Evolutionary conservation across 2,329 filamentous ascomycete genomes (phyloP), one percentile per base, ranked within the genome.

Genomic region (Bipolaris oryzae): DNA sequence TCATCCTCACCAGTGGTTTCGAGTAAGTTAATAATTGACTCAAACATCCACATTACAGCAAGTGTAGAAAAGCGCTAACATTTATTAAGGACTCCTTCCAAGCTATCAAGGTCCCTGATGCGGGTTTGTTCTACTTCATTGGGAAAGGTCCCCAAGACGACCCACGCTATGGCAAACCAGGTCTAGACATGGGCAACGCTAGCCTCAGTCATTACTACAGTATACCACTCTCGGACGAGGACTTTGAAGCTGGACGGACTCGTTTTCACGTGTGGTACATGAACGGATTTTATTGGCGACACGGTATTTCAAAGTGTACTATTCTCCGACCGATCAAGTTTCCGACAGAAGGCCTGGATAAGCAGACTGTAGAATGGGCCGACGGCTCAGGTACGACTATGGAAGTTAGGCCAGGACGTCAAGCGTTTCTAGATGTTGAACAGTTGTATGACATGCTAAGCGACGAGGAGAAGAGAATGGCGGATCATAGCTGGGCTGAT

Each of bases 361-460:
- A 43, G n/a, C 50, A 53, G 10, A 53, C 35, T 7, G 50, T 48
- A 15, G 43, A 48, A 25, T 53, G 50, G 50, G 50, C 43, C 33
- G 35, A 53, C 20, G 20, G 23, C 35, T 48, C 25, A 3, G 43
- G 37, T 20, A 25, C 18, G 15, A 53, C 33, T 23, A 48, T 53
- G 25, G 43, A 48, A 18, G 50, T 48, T 1, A 41, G 45, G 43
- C 50, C 35, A 41, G 43, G 50, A 7, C 50, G 43, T 11, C 41
- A 43, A 5, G 50, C 50, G 25, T 48, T 48, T 28, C 43, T 53
- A 15, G 25, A 41, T 15, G 43, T 47, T 11, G 51, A 53, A 20
- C 28, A 49, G 9, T 39, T 49, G 44, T 53, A 43, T 42, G 37
- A 53, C 6, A 48, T 48, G 37, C 25, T 49, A n/a, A 49, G 51